phyloP scores from a whole-genome alignment of 495 filamentous ascomycete species.

The Neurospora tetraspora region DNA sequence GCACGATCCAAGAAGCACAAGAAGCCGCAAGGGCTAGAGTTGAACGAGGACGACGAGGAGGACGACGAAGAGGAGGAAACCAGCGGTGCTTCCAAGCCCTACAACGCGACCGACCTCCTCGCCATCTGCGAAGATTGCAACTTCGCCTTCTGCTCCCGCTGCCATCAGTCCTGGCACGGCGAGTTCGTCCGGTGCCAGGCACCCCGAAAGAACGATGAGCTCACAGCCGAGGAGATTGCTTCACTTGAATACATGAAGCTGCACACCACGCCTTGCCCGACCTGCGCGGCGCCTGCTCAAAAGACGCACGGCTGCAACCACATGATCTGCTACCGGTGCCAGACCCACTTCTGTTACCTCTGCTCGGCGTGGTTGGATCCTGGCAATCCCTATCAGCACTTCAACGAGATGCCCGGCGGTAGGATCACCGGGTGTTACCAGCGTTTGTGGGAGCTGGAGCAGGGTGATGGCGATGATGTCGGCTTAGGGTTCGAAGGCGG shows the following conservation, averaged over 20 bases:
- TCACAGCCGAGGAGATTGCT: constrained; percentile 74
- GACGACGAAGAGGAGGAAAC: constrained; percentile 27
- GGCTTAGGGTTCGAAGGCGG: constrained; percentile 44
- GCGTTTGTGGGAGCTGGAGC: constrained; percentile 82
- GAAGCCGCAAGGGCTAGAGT: constrained; percentile 49
- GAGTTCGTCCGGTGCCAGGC: constrained; percentile 55
- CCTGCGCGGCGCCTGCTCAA: constrained; percentile 72
- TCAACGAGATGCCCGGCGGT: constrained; percentile 49
- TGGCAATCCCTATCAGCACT: constrained; percentile 78
- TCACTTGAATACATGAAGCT: constrained; percentile 68
- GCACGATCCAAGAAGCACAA: constrained; percentile 70
- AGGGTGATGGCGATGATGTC: constrained; percentile 61
- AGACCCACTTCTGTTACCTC: constrained; percentile 91
- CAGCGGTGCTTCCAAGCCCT: constrained; percentile 15
- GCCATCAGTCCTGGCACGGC: constrained; percentile 74
- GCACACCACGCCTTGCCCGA: constrained; percentile 85
- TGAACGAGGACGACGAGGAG: constrained; percentile 31
- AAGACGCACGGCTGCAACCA: constrained; percentile 96
- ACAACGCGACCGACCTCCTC: constrained; percentile 35
- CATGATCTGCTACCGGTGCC: constrained; percentile 88
- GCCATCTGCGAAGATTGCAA: constrained; percentile 80
- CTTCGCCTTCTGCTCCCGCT: constrained; percentile 77
- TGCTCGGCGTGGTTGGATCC: constrained; percentile 78
- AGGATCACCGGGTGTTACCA: constrained; percentile 58
- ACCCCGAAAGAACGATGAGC: constrained; percentile 48